phyloP scores from a whole-genome alignment of 768 basidiomycete species.

The Pisolithus sp. region DNA sequence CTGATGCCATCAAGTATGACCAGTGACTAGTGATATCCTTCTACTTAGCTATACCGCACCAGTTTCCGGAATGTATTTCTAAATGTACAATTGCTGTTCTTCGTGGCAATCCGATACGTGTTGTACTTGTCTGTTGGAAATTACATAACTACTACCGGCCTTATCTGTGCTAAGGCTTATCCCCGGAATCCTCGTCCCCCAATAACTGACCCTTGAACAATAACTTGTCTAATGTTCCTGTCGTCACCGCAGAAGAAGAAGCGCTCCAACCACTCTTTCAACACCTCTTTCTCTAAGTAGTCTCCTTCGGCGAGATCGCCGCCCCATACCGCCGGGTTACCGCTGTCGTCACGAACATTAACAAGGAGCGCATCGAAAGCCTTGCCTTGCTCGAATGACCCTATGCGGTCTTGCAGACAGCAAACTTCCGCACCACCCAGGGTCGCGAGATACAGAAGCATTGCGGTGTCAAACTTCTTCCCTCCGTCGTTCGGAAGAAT shows the following conservation, averaged over 20 bases:
- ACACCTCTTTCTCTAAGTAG: conserved; percentile 26
- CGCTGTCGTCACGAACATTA: conserved; percentile 44
- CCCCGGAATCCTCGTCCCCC: conserved; percentile 53
- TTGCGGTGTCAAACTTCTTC: conserved; percentile 63
- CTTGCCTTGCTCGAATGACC: conserved; percentile 76
- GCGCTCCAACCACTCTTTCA: conserved; percentile 64
- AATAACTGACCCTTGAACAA: conserved; percentile 73
- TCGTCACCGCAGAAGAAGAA: conserved; percentile 87
- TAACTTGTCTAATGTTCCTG: conserved; percentile 75
- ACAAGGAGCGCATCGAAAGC: conserved; percentile 87
- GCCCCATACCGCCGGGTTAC: conserved; percentile 55
- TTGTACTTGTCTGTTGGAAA: too few relatives aligned
- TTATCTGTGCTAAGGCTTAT: neutral
- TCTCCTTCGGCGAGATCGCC: conserved; percentile 29
- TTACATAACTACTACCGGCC: too few relatives aligned
- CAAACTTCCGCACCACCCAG: conserved; percentile 87
- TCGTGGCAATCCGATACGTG: too few relatives aligned
- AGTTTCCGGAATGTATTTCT: too few relatives aligned
- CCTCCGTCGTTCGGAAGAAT: conserved; percentile 41
- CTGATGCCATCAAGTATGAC: conserved; percentile 2
- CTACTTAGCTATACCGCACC: too few relatives aligned
- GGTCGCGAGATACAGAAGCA: conserved; percentile 86
- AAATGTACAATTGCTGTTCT: too few relatives aligned
- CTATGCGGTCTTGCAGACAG: conserved; percentile 56
- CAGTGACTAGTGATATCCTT: neutral